Evolutionary conservation across 306 rosid species (phyloP).

Genomic region (Rosa chinensis): DNA sequence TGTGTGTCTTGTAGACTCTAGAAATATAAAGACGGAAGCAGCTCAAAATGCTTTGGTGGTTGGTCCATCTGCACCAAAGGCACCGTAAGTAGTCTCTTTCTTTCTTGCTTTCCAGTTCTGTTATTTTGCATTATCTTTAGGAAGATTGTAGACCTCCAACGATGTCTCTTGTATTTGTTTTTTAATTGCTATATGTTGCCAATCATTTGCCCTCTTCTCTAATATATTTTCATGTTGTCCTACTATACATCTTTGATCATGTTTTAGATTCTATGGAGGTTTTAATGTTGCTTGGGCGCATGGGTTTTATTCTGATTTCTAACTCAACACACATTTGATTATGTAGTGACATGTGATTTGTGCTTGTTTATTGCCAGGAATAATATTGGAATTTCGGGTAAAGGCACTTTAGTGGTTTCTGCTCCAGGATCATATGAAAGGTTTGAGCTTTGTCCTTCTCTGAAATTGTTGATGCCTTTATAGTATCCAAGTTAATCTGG

Average conservation of each 20-base stretch:
- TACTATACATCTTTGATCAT: neutral
- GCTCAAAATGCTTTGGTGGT: constrained; percentile 74
- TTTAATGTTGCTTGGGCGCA: neutral
- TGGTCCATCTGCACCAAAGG: constrained; percentile 73
- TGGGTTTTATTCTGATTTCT: neutral
- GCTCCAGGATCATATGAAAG: constrained; percentile 83
- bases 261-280: neutral
- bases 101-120: neutral
- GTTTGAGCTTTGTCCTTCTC: constrained; percentile 38
- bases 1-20: constrained; percentile 59
- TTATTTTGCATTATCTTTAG: neutral
- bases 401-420: constrained; percentile 50
- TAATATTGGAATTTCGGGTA: constrained; percentile 57
- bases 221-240: neutral
- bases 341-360: constrained; percentile 26
- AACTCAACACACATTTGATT: neutral
- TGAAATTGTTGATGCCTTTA: constrained; percentile 1
- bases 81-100: constrained; percentile 45
- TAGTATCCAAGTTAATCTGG: neutral
- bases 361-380: constrained; percentile 48
- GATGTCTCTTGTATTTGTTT: neutral
- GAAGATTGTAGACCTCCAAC: neutral
- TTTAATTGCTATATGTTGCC: neutral
- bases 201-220: neutral
- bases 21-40: constrained; percentile 46